Evolutionary conservation across 2,329 filamentous ascomycete species (phyloP), one percentile per base, ranked within the genome.

Genomic region (Seiridium unicorne): DNA sequence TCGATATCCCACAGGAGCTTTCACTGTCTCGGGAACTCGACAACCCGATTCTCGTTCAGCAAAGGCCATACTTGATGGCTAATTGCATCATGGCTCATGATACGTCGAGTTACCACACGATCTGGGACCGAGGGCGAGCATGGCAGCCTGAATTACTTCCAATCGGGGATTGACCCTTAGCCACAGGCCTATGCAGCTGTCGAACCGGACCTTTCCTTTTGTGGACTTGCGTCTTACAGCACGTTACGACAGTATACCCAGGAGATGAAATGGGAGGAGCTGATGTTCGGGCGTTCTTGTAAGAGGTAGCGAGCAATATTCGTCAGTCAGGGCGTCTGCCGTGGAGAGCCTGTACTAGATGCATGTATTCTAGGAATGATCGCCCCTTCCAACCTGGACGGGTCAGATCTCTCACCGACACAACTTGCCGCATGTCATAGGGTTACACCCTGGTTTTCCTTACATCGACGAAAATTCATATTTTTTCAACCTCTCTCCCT

Each of bases 331-430:
- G 34, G 11, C 32, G 32, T 36, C 34, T 53, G 32, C 7, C 35
- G 49, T 11, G 34, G 34, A 53, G 49, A 49, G 59, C 62, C 60
- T 62, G 64, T 63, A 66, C 66, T 71, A 72, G 69, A 73, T 67
- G 68, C 62, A 63, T 73, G 70, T 73, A 73, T 71, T 73, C 69
- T 73, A 73, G 66, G 67, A 69, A 66, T 61, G 64, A 66, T 61
- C 48, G 7, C 9, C 38, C 7, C 38, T 13, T 7, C 32, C 64
- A 66, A 65, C 69, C 66, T 62, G 62, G 62, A 46, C 58, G 64
- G 63, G 54, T 61, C 61, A 60, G 60, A 57, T 63, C 64, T 66
- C 51, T 64, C 51, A 60, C 55, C 67, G 60, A 67, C 65, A 63
- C 60, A 65, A 63, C 66, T 68, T 65, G 66, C 65, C 68, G 65